These are phyloP conservation scores for Pisolithus orientalis DNA, from an alignment of 768 basidiomycete species.

Conservation along the genomic window DNA sequence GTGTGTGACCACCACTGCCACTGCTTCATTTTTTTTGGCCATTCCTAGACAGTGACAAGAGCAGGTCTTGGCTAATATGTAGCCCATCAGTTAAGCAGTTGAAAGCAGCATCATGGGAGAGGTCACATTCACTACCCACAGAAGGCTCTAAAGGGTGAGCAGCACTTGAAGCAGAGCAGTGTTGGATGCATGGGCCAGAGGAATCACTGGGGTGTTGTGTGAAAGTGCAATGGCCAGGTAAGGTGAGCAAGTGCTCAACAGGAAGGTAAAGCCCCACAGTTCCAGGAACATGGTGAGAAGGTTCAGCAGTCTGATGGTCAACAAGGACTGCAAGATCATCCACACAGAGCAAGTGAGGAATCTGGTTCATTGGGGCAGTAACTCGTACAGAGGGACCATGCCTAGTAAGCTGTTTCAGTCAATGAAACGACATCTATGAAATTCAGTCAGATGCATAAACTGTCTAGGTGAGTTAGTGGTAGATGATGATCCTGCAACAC, in stretches of 20 bases:
- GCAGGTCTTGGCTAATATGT: background rate
- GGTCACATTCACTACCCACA: too few species aligned
- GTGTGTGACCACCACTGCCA: constrained; percentile 2
- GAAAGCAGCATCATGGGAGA: background rate
- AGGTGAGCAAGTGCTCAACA: background rate
- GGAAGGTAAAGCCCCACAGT: background rate
- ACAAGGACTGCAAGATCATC: background rate
- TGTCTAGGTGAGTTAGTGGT: too few species aligned
- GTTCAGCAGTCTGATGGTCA: background rate
- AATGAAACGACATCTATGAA: too few species aligned
- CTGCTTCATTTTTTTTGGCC: constrained; percentile 2
- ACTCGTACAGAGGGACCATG: too few species aligned
- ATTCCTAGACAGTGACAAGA: background rate
- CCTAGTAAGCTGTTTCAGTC: too few species aligned
- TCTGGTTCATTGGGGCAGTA: too few species aligned
- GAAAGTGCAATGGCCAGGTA: background rate
- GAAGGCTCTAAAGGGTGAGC: background rate
- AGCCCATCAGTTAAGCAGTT: background rate
- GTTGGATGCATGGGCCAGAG: background rate
- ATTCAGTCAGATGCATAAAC: too few species aligned
- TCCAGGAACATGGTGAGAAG: background rate
- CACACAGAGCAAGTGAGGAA: background rate
- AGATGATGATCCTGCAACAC: too few species aligned
- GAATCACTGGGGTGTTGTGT: background rate
- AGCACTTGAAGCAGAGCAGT: background rate